Base-by-base conservation (phyloP, 352 stramenopile genomes). In the Pythium angustatum region DNA sequence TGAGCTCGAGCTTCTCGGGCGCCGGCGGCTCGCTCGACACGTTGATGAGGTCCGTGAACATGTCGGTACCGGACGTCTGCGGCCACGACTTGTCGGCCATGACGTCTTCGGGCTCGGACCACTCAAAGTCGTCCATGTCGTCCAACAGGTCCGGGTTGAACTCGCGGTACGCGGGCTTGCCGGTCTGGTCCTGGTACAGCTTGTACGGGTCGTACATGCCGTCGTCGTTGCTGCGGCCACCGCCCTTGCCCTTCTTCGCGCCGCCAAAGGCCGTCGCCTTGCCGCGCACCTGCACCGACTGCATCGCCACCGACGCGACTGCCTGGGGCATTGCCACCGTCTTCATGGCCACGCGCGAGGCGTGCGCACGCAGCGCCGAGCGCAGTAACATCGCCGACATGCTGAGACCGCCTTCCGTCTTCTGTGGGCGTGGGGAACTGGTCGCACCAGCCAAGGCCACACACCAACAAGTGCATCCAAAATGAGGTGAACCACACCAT, bases 11-110 rank as follows among this genome's bases (percentile, higher is more conserved):
- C 68, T 89, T 92, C 54, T 94, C 76, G 24, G 73, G 79, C 15
- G 64, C 77, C 9, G 76, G 74, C 34, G 73, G 69, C 56, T 85
- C 75, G 53, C 54, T 72, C 49, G 81, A 76, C 36, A 96, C 78
- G 71, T 96, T 93, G 62, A 93, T 71, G 68, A 96, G 69, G 68
- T 96, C 87, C 52, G 71, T 66, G 62, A 93, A 96, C 58, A 94
- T 66, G 45, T 96, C 83, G 15, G 85, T 78, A 68, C 82, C 83
- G 2, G 85, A 85, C 17, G 87, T 96, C 44, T 78, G 64, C 1
- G 87, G 87, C 87, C 87, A 96, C 67, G 82, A 93, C 73, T 96
- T 96, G 74, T 96, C 87, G 34, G 85, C 83, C 87, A 96, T 96
- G 73, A 96, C 77, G 40, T 88, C 70, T 53, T 87, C 83, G 5